A percentile compares a stretch with the other conserved stretches of the same genome.
Evolutionary conservation across 306 rosid species (phyloP).

Genomic region (Corylus americana): DNA sequence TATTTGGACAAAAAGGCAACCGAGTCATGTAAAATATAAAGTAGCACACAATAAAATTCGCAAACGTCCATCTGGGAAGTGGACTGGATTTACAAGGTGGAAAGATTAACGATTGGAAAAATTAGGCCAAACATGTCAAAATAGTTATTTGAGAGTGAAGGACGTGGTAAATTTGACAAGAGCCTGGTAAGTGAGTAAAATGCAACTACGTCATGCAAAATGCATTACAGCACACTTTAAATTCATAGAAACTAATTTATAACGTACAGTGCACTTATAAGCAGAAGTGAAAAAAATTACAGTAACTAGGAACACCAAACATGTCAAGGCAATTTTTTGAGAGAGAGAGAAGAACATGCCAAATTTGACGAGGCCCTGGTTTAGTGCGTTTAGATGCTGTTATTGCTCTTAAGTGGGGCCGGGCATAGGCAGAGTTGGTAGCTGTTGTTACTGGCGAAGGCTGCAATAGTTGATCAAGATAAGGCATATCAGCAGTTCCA

Average conservation of each 20-base stretch:
- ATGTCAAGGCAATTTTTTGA: conserved; percentile 16
- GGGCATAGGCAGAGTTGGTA: conserved; percentile 77
- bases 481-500: conserved; percentile 98
- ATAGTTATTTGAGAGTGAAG: conserved; percentile 21
- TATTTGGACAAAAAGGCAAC: not conserved
- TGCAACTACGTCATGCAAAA: not conserved
- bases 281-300: not conserved
- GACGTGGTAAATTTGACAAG: conserved; percentile 72
- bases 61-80: not conserved
- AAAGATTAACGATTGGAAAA: conserved; percentile 1
- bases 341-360: conserved; percentile 50
- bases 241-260: not conserved
- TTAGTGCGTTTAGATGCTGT: conserved; percentile 92
- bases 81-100: conserved; percentile 6
- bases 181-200: conserved; percentile 29
- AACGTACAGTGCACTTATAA: not conserved
- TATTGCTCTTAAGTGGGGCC: conserved; percentile 90
- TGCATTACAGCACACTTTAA: not conserved
- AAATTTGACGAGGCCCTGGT: conserved; percentile 73
- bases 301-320: conserved; percentile 11
- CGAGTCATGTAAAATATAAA: not conserved
- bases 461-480: conserved; percentile 88
- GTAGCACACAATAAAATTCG: not conserved
- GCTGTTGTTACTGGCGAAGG: conserved; percentile 83
- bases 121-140: conserved; percentile 9